These are phyloP conservation scores for Rhynchospora breviuscula DNA, from an alignment of 176 grass and related monocot genomes.

Conservation along the genomic window DNA sequence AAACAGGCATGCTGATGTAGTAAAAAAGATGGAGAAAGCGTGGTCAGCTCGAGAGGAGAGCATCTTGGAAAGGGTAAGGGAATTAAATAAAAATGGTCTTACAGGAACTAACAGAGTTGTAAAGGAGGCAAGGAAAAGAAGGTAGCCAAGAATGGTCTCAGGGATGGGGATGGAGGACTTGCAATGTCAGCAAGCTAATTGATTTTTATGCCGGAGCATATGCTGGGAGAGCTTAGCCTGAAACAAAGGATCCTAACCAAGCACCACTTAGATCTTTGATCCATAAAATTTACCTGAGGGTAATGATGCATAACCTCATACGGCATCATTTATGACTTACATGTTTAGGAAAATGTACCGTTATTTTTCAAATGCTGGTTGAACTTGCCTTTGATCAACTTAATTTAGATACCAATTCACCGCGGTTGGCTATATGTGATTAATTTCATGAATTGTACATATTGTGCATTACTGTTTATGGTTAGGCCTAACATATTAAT, in stretches of 20 bases:
- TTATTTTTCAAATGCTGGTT: neutral
- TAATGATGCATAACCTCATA: constrained; percentile 50
- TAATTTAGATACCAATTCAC: neutral
- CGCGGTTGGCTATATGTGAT: neutral
- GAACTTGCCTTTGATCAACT: neutral
- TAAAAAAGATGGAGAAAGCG: constrained; percentile 21
- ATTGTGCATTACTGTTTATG: too few species aligned
- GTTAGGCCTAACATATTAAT: too few species aligned
- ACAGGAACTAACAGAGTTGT: constrained; percentile 4
- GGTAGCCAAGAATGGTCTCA: neutral
- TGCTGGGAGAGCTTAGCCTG: neutral
- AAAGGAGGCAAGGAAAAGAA: neutral
- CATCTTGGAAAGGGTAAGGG: constrained; percentile 15
- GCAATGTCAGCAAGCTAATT: constrained; percentile 11
- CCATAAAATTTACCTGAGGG: constrained; percentile 23
- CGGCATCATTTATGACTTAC: constrained; percentile 43
- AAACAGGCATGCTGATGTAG: constrained; percentile 18
- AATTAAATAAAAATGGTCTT: neutral
- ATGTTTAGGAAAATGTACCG: neutral
- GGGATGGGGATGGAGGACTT: constrained; percentile 4
- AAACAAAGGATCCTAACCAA: constrained; percentile 35
- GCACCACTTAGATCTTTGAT: constrained; percentile 37
- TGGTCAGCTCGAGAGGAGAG: constrained; percentile 26
- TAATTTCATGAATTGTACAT: neutral
- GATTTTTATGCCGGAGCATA: neutral